These are phyloP conservation scores for Leptodermis oblonga DNA, from an alignment of 257 asterid genomes.

Conservation along the genomic window DNA sequence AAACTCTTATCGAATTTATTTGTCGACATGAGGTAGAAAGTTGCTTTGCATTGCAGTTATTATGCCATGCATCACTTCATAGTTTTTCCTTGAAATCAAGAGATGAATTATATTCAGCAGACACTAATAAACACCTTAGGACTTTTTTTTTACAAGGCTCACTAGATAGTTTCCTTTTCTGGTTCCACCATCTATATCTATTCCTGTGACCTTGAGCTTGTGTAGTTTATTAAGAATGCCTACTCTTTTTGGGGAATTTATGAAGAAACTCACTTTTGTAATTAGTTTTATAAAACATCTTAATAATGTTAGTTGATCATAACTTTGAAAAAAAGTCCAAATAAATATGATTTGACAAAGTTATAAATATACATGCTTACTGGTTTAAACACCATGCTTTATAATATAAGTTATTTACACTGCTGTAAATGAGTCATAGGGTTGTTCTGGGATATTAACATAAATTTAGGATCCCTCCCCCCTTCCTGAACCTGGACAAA, in stretches of 20 bases:
- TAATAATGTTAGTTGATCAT: neutral
- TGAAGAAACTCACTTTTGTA: no score
- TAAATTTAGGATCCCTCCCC: no score
- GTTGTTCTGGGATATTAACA: no score
- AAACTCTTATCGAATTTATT: conserved; percentile 76
- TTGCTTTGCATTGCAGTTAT: neutral
- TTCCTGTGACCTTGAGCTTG: neutral
- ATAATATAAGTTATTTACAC: no score
- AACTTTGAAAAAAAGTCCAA: neutral
- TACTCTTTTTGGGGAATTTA: neutral
- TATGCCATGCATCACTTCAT: neutral
- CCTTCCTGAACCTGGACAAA: no score
- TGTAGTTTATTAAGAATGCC: neutral
- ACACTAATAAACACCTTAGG: neutral
- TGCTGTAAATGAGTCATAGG: no score
- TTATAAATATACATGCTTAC: neutral
- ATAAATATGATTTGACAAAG: neutral
- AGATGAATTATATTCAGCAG: neutral
- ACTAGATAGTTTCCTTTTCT: neutral
- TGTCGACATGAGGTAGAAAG: conserved; percentile 72
- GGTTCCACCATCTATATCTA: neutral
- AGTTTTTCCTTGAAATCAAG: neutral
- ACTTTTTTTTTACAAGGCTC: neutral
- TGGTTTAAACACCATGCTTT: no score
- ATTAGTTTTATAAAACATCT: neutral